Evolutionary conservation across 345 rosid genomes (phyloP), one percentile per base, ranked within the genome.

Genomic region (Melastoma malabathricum): DNA sequence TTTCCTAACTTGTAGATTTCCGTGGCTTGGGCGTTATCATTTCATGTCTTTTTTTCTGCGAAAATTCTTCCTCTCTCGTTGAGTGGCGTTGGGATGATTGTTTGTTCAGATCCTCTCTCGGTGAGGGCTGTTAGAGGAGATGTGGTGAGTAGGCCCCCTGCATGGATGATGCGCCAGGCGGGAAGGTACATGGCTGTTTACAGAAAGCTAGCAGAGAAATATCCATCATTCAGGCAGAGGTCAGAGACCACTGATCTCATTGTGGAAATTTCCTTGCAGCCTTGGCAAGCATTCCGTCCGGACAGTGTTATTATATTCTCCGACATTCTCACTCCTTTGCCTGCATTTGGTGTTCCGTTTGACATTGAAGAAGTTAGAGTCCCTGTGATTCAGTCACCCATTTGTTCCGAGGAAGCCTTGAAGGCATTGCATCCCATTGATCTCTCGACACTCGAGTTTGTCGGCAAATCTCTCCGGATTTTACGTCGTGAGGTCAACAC

Each of bases 151-250:
- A 75, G 92, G 47, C 94, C 98, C 47, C 98, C 96, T 2, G 98
- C 96, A 22, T 90, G 96, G 98, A 90, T 90, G 98, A 90, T 90
- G 98, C 75, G 96, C 57, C 98, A 84, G 59, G 98, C 98, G 57
- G 98, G 96, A 75, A 80, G 98, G 81, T 90, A 84, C 59, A 86
- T 90, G 98, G 82, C 96, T 60, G 85, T 70, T 61, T 86, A 86
- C 83, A 75, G 88, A 82, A 82, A 82, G 89, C 92, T 86, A 62
- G 92, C 94, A 43, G 76, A 78, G 84, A 86, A 86, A 73, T 64
- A 82, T 60, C 84, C 92, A n/a, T 86, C 96, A 64, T 90, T 90
- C 78, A 74, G 93, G 60, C 81, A 80, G 80, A 80, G 87, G 66
- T 86, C 92, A 45, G 98, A 86, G 84, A 90, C 90, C 58, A 86